Evolutionary conservation across 192 early-diverging fungal species (phyloP), one percentile per base, ranked within the genome.

Genomic region (Coemansia sp.): DNA sequence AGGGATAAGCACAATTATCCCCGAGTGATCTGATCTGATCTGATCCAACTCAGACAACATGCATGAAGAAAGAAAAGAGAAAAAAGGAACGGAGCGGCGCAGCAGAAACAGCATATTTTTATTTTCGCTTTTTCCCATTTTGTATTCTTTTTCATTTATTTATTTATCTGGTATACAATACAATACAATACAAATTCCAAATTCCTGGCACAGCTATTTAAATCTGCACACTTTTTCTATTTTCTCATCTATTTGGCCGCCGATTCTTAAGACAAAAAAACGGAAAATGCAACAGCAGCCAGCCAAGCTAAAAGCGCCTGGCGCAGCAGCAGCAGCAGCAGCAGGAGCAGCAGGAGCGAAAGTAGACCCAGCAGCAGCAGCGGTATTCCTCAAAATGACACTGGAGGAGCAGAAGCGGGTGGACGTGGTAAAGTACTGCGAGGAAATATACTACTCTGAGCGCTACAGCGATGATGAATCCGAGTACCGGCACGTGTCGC

Each of bases 401-500:
- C 47, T 48, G 41, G 45, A 43, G 9, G 81, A 75, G 56, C 60
- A 72, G n/a, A 58, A 52, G 62, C 12, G 39, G 49, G 21, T 39
- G 3, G 81, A 83, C 19, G 67, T 78, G 15, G 22, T 37, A 21
- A 65, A 83, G 40, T 78, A 73, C 61, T 16, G 66, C 0, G 64
- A 61, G 3, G 75, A 77, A 5, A 83, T 83, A 16, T 69, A 62
- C 52, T 83, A 83, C 54, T 83, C 81, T 5, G 72, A 78, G 12
- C 76, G 76, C n/a, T 83, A 83, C 70, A 61, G 45, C 39, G 81
- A 83, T 21, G 81, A 83, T 26, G 69, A 72, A 12, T 72, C 46
- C 26, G 76, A 78, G 68, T 83, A 83, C 58, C 63, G 81, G 37
- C 81, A 83, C 16, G 81, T 83, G 36, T 74, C 76, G 41, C 36